phyloP scores from a whole-genome alignment of 2,329 filamentous ascomycete genomes.

The Sporothrix pallida region DNA sequence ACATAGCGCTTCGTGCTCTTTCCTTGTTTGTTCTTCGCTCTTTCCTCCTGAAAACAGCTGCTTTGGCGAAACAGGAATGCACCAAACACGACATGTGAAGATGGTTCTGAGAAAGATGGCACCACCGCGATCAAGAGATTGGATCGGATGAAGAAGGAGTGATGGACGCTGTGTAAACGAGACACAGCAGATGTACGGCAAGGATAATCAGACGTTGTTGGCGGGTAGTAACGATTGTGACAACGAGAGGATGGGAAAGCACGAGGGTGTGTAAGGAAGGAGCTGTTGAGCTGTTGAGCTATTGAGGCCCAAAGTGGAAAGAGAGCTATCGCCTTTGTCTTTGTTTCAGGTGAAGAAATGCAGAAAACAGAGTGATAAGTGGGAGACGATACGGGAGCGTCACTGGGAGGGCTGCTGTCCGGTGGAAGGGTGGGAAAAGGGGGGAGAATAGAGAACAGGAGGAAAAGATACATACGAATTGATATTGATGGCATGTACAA shows the following conservation, averaged over 20 bases:
- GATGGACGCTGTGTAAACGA: slow-evolving; percentile 19
- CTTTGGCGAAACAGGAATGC: too few species aligned
- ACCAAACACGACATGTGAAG: too few species aligned
- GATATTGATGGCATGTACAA: neutral
- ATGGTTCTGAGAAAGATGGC: neutral
- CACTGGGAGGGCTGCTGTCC: neutral
- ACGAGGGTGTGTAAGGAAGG: neutral
- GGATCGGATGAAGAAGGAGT: slow-evolving; percentile 12
- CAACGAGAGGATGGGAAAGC: slow-evolving; percentile 14
- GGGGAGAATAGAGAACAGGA: neutral
- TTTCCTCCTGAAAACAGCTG: too few species aligned
- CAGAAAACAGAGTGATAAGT: too few species aligned
- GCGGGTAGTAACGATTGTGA: neutral
- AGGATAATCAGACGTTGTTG: neutral
- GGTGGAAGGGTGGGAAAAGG: too few species aligned
- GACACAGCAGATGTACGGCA: slow-evolving; percentile 10
- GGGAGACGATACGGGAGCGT: neutral
- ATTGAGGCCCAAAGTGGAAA: neutral
- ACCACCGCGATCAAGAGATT: neutral
- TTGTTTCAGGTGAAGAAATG: neutral
- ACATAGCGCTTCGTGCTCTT: too few species aligned
- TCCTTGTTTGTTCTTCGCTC: too few species aligned
- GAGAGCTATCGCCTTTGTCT: neutral
- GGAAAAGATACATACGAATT: neutral
- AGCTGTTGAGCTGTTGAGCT: neutral